Evolutionary conservation across 305 asterid species (phyloP).

Genomic region (Solanum aculeatissimum): DNA sequence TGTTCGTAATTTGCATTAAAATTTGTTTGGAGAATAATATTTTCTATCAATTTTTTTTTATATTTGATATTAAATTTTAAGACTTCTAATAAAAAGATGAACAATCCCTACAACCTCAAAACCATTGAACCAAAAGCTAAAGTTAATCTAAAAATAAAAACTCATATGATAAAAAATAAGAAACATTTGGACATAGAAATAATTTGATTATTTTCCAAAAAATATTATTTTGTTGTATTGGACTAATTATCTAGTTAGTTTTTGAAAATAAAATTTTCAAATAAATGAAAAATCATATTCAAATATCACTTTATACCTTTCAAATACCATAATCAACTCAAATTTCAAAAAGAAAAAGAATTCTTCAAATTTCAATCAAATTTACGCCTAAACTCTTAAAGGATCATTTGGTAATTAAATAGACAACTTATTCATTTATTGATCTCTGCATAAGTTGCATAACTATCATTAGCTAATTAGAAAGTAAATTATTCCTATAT

Average conservation of each 20-base stretch:
- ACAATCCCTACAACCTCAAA: not conserved
- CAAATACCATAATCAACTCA: not conserved
- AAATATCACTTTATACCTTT: not conserved
- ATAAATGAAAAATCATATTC: not conserved
- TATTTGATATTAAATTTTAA: too few species aligned
- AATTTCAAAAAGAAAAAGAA: too few species aligned
- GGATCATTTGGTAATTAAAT: too few species aligned
- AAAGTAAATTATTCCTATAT: too few species aligned
- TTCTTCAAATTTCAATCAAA: not conserved
- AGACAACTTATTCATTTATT: too few species aligned
- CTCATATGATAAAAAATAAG: not conserved
- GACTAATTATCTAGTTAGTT: not conserved
- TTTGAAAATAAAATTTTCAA: not conserved
- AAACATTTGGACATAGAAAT: not conserved
- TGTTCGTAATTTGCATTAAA: too few species aligned
- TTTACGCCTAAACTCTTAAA: not conserved
- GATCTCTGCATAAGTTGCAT: too few species aligned
- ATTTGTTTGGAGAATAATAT: too few species aligned
- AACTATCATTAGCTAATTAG: too few species aligned
- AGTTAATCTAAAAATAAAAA: not conserved
- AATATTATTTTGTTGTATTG: not conserved
- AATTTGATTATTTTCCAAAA: fast-evolving
- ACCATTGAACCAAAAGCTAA: not conserved
- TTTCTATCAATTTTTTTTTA: too few species aligned
- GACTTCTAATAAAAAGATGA: too few species aligned